Evolutionary conservation across 768 basidiomycete species (phyloP).

Genomic region (Punctularia strigosozonata): DNA sequence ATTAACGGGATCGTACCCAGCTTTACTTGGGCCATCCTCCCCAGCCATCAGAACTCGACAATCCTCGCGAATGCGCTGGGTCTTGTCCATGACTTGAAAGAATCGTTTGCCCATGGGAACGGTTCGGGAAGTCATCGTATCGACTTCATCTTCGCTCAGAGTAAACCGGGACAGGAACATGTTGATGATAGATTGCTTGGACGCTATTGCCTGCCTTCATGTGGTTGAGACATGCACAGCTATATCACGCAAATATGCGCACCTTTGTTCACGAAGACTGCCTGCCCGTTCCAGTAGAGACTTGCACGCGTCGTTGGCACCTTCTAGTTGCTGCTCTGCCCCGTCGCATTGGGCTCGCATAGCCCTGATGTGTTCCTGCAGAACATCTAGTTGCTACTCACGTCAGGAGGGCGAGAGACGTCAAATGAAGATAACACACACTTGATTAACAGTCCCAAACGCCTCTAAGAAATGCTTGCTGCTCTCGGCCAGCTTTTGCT

Average conservation of each 20-base stretch:
- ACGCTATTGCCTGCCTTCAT: slow-evolving; percentile 55
- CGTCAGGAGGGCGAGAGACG: not conserved
- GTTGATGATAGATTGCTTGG: slow-evolving; percentile 60
- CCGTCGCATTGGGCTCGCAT: slow-evolving; percentile 82
- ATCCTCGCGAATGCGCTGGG: slow-evolving; percentile 71
- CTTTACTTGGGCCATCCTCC: slow-evolving; percentile 66
- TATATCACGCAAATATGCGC: slow-evolving; percentile 7
- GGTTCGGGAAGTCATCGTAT: slow-evolving; percentile 68
- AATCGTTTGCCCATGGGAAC: slow-evolving; percentile 63
- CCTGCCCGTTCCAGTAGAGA: slow-evolving; percentile 76
- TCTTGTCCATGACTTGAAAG: slow-evolving; percentile 82
- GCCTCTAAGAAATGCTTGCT: slow-evolving; percentile 76
- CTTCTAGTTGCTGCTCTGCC: slow-evolving; percentile 63
- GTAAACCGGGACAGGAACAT: slow-evolving; percentile 84
- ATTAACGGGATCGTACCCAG: slow-evolving; percentile 39
- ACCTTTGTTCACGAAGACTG: slow-evolving; percentile 66
- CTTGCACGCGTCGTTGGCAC: slow-evolving; percentile 69
- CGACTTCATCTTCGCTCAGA: slow-evolving; percentile 57
- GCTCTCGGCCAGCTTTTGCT: slow-evolving; percentile 69
- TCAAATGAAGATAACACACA: slow-evolving; percentile 30
- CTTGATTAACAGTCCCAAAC: slow-evolving; percentile 84
- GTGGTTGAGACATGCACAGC: slow-evolving; percentile 6
- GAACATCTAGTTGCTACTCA: slow-evolving; percentile 66
- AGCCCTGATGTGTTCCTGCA: slow-evolving; percentile 64
- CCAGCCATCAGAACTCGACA: slow-evolving; percentile 82